Evolutionary conservation across 169 alveolate species (phyloP), one percentile per base, ranked within the genome.

Genomic region (Sarcocystis neurona): DNA sequence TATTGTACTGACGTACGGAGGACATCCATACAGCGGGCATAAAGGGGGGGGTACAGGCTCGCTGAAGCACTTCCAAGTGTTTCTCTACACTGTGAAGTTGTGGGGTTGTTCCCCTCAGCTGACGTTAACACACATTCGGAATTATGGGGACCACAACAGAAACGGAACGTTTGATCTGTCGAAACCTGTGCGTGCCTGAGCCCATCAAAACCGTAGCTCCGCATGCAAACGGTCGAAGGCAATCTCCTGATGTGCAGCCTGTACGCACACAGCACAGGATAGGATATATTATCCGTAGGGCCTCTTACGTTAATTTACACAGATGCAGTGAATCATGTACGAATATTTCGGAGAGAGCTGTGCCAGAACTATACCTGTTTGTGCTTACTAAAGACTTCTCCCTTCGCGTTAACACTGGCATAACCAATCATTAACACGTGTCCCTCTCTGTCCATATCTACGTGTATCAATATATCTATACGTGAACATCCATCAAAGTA

Each of bases 161-260:
- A 12, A 53, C 30, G 12, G 66, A 12, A 53, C 30, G 12, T 53
- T 53, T 23, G 30, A 53, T 23, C 66, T 53, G 66, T 23, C 66
- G 12, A 12, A 53, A n/a, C n/a, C n/a, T n/a, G n/a, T n/a, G n/a
- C 66, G 66, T 12, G 23, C 12, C 30, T 53, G 66, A 12, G 66
- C 66, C 8, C 1, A 6, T 39, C 32, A 72, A 27, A 72, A 72
- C 34, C 41, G 34, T 53, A 72, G 56, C 56, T 72, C 82, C n/a
- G 56, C 82, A 32, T 72, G 41, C 53, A 72, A 32, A 12, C 82
- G 82, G 27, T 72, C 82, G 82, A 72, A 72, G 2, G 58, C 82
- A 27, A 72, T 72, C 41, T 72, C 82, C 20, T 72, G 82, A 12
- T 53, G 15, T n/a, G 43, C 82, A 1, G 82, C 82, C 82, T 72